These are phyloP conservation scores for Colletotrichum costaricense DNA, from an alignment of 2,329 filamentous ascomycete species.

Conservation along the genomic window DNA sequence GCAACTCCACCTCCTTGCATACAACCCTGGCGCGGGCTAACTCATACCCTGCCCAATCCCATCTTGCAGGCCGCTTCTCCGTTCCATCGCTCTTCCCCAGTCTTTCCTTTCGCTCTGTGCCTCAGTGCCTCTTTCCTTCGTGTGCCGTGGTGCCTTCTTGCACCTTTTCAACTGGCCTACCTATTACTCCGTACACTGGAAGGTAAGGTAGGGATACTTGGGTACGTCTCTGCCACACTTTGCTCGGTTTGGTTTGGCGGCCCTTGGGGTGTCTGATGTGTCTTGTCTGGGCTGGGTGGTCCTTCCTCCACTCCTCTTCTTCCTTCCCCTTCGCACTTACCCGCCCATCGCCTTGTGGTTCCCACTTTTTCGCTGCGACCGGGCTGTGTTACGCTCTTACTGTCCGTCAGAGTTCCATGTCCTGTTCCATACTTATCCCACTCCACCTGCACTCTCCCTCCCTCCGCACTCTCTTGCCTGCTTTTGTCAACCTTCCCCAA, in stretches of 20 bases:
- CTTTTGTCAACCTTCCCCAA: conserved; percentile 24
- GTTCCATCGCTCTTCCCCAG: conserved; percentile 15
- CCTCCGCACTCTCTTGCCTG: conserved; percentile 22
- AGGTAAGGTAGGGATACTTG: neutral
- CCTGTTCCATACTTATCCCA: conserved; percentile 35
- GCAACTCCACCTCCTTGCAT: conserved; percentile 32
- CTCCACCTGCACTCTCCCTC: conserved; percentile 36
- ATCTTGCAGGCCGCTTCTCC: conserved; percentile 6
- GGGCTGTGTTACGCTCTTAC: conserved; percentile 27
- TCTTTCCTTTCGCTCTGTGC: neutral
- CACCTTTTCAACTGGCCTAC: neutral
- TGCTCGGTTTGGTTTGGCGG: conserved; percentile 2
- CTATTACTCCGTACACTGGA: too few species aligned
- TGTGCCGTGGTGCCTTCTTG: neutral
- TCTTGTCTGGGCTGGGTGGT: conserved; percentile 9
- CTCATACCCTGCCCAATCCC: conserved; percentile 18
- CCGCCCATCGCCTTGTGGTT: conserved; percentile 23
- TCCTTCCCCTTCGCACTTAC: conserved; percentile 5
- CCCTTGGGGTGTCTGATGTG: neutral
- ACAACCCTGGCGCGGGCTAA: neutral
- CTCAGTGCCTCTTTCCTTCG: neutral
- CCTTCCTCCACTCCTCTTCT: conserved; percentile 1
- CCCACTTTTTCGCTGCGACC: conserved; percentile 29
- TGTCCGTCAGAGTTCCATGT: conserved; percentile 31
- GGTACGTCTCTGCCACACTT: conserved; percentile 6